These are phyloP conservation scores for Cichorium intybus DNA, from an alignment of 140 eudicot genomes.

Conservation along the genomic window DNA sequence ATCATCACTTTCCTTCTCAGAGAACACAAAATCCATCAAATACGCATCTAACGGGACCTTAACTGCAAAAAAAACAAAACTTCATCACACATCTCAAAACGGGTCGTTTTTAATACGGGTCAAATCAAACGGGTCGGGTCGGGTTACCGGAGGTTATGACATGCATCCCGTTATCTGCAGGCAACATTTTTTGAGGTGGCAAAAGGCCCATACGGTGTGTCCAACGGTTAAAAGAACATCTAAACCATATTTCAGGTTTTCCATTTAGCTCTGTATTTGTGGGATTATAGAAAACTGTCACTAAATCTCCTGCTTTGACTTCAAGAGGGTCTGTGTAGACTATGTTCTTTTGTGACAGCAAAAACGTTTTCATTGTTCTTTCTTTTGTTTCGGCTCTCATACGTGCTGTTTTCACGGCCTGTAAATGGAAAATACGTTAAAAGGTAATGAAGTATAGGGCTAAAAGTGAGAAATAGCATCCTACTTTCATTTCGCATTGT, in stretches of 20 bases:
- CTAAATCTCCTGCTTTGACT: conserved; percentile 71
- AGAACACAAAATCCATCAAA: conserved; percentile 93
- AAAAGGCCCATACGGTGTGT: conserved; percentile 84
- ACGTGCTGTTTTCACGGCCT: conserved; percentile 81
- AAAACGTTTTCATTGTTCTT: conserved; percentile 67
- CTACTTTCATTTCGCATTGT: not conserved
- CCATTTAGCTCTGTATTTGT: conserved; percentile 78
- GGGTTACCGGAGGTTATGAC: conserved; percentile 67
- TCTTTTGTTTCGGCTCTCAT: conserved; percentile 82
- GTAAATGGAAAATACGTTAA: conserved; percentile 14
- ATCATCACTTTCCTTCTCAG: conserved; percentile 87
- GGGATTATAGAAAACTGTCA: conserved; percentile 76
- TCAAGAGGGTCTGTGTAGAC: conserved; percentile 96
- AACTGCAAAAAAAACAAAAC: conserved; percentile 43
- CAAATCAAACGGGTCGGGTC: not conserved
- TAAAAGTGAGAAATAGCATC: not conserved
- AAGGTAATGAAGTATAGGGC: not conserved
- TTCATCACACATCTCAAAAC: not conserved
- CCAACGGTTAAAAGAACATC: conserved; percentile 97
- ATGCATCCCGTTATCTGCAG: conserved; percentile 63
- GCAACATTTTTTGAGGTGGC: conserved; percentile 88
- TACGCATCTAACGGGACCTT: conserved; percentile 97
- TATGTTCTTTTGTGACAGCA: conserved; percentile 88
- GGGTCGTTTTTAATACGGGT: not conserved
- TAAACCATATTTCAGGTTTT: conserved; percentile 86